These are phyloP conservation scores for Spizellomyces sp. DNA, from an alignment of 192 early-diverging fungal genomes.

Conservation along the genomic window DNA sequence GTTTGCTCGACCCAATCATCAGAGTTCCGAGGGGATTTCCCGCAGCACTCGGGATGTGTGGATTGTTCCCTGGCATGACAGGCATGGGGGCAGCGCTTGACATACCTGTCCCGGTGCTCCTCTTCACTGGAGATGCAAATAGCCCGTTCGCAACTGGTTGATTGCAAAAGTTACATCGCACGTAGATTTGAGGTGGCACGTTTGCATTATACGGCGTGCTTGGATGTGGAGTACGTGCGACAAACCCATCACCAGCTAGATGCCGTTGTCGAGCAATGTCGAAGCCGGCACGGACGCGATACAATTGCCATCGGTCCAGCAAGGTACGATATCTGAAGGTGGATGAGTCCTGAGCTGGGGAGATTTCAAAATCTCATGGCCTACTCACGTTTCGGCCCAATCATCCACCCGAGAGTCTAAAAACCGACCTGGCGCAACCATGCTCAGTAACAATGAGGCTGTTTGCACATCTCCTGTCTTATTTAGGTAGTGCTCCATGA, in stretches of 20 bases:
- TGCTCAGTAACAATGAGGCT: slow-evolving; percentile 68
- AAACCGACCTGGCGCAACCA: slow-evolving; percentile 62
- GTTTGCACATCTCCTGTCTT: slow-evolving; percentile 90
- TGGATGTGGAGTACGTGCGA: slow-evolving; percentile 19
- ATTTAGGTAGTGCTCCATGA: slow-evolving; percentile 83
- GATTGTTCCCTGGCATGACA: background rate
- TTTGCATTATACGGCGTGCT: slow-evolving; percentile 20
- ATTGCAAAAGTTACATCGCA: slow-evolving; percentile 88
- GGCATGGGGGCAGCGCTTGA: background rate
- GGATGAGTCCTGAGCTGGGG: background rate
- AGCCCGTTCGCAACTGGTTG: slow-evolving; percentile 43
- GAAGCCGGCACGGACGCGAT: slow-evolving; percentile 81
- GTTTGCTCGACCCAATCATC: slow-evolving; percentile 14
- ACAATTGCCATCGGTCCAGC: slow-evolving; percentile 88
- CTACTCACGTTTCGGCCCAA: slow-evolving; percentile 72
- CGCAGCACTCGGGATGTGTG: background rate
- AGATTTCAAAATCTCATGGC: slow-evolving; percentile 5
- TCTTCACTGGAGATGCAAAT: slow-evolving; percentile 7
- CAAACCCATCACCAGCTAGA: slow-evolving; percentile 15
- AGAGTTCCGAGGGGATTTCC: slow-evolving; percentile 4
- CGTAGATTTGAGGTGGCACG: slow-evolving; percentile 70
- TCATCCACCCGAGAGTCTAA: slow-evolving; percentile 61
- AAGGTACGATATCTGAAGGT: slow-evolving; percentile 72
- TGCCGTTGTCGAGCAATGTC: slow-evolving; percentile 82
- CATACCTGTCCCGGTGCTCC: background rate